Evolutionary conservation across 176 grass and related monocot genomes (phyloP), one percentile per base, ranked within the genome.

Genomic region (Eremochloa ophiuroides): DNA sequence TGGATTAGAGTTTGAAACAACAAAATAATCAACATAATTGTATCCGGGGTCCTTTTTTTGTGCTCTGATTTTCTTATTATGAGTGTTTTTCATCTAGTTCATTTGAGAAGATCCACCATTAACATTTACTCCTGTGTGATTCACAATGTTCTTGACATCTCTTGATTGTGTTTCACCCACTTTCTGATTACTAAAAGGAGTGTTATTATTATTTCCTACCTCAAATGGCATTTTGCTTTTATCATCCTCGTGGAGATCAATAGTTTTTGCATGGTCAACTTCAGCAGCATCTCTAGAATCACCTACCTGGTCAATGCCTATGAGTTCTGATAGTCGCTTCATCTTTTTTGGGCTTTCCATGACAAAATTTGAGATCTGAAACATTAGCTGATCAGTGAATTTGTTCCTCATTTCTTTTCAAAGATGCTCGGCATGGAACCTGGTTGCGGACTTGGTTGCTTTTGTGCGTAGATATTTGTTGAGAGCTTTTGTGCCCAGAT

Each of bases 71-170:
- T 89, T 95, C 79, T 91, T 89, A 29, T 89, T 91, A 25, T 83
- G 58, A 46, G 66, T 75, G 70, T 48, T 89, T 87, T 90, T 89
- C 74, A 88, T 74, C 90, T 73, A 91, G 28, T 77, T 79, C 76
- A 87, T 91, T n/a, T 86, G 78, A 83, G 88, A 94, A 89, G 88
- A 88, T 60, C 80, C 83, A 48, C 88, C 93, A 64, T 91, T 87
- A 60, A 83, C 77, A 35, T 75, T 69, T 60, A 73, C 59, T n/a
- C n/a, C n/a, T 81, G 60, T 93, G 50, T 66, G 74, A 50, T 80
- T 85, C 61, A 53, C 75, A 73, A 82, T 86, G 14, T 68, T 80
- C 71, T 88, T 86, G 5, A 28, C 18, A 56, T 35, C 25, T 61
- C 39, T n/a, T n/a, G n/a, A n/a, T n/a, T n/a, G n/a, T n/a, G n/a